phyloP scores from a whole-genome alignment of 75 land plant species.

The Azolla pinnata region DNA sequence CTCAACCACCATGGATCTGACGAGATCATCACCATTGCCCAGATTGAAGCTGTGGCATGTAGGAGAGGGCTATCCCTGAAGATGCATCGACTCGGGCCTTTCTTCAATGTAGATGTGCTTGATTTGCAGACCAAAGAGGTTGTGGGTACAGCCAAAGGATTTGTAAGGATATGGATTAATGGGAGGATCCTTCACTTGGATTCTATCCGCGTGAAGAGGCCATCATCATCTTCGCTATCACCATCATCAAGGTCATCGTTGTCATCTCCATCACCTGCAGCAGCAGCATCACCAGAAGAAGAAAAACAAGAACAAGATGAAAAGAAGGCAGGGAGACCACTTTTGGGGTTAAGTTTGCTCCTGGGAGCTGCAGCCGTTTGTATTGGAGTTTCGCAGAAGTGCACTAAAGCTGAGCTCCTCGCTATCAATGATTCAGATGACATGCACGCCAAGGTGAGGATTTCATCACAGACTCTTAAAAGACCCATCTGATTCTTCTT shows the following conservation, averaged over 20 bases:
- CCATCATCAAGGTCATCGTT: too few species aligned
- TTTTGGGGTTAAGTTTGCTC: conserved; percentile 73
- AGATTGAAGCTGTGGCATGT: conserved; percentile 30
- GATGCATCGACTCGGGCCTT: conserved; percentile 51
- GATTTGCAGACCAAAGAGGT: conserved; percentile 27
- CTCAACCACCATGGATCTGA: too few species aligned
- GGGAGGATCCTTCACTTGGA: conserved; percentile 75
- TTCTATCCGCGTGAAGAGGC: conserved; percentile 52
- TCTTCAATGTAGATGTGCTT: conserved; percentile 41
- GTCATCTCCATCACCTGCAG: too few species aligned
- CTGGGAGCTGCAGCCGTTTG: conserved; percentile 75
- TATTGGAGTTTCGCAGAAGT: conserved; percentile 61
- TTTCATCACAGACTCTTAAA: too few species aligned
- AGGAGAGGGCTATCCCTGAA: conserved; percentile 33
- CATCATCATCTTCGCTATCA: too few species aligned
- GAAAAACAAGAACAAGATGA: too few species aligned
- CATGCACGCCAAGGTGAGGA: conserved; percentile 63
- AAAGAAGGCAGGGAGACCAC: conserved; percentile 49
- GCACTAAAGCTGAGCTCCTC: conserved; percentile 65
- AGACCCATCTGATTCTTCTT: too few species aligned
- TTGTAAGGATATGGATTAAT: conserved; percentile 53
- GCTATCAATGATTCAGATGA: conserved; percentile 80
- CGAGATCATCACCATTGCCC: too few species aligned
- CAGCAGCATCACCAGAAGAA: too few species aligned
- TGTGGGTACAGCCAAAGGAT: conserved; percentile 68